Percentiles rank a stretch among this genome's conserved stretches.
These are phyloP conservation scores for Sarocladiaceae sp. DNA, from an alignment of 2,329 filamentous ascomycete species.

Conservation along the genomic window DNA sequence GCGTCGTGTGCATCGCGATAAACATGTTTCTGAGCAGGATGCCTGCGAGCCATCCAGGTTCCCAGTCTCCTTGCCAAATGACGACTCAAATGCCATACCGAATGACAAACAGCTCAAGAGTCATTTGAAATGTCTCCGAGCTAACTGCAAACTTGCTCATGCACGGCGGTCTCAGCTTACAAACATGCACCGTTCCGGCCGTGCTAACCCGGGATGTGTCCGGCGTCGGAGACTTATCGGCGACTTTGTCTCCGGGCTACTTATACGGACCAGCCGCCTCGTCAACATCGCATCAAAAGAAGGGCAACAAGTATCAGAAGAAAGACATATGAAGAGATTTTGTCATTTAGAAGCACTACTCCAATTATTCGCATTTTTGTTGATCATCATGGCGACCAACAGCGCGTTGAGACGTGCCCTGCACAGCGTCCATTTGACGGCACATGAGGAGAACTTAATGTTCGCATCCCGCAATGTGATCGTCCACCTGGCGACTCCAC, in stretches of 20 bases:
- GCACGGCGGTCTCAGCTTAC: too few relatives aligned
- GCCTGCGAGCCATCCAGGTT: too few relatives aligned
- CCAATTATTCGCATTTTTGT: not conserved
- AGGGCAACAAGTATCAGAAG: not conserved
- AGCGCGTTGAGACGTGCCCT: not conserved
- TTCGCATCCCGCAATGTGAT: constrained; percentile 1
- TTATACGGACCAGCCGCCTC: not conserved
- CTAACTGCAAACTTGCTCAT: too few relatives aligned
- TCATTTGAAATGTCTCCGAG: too few relatives aligned
- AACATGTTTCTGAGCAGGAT: too few relatives aligned
- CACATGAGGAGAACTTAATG: not conserved
- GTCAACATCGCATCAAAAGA: constrained; percentile 5
- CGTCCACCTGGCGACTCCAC: not conserved
- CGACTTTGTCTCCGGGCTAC: not conserved
- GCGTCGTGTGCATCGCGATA: too few relatives aligned
- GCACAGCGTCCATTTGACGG: not conserved
- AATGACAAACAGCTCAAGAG: too few relatives aligned
- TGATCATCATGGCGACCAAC: not conserved
- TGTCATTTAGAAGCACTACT: too few relatives aligned
- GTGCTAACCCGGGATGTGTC: not conserved
- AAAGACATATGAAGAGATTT: too few relatives aligned
- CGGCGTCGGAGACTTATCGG: not conserved
- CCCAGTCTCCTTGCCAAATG: too few relatives aligned
- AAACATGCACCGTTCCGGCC: too few relatives aligned
- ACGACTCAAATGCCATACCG: too few relatives aligned